phyloP scores from a whole-genome alignment of 495 filamentous ascomycete genomes.

The Cercophora scortea region DNA sequence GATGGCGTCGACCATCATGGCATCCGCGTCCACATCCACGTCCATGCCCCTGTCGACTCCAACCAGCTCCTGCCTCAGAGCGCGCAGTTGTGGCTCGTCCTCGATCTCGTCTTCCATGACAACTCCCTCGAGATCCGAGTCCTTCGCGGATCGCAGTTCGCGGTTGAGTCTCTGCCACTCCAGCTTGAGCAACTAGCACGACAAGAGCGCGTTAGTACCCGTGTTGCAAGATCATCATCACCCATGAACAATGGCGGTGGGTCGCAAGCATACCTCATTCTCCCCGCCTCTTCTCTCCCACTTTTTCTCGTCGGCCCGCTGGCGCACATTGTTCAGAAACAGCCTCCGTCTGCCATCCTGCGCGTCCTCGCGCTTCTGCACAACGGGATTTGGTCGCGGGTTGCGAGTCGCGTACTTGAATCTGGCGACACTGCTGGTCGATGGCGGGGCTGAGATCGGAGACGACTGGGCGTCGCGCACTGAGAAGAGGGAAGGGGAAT shows the following conservation, averaged over 20 bases:
- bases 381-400: slow-evolving; percentile 14
- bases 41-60: no score
- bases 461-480: slow-evolving; percentile 10
- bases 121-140: slow-evolving; percentile 41
- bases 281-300: slow-evolving; percentile 62
- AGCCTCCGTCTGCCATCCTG: slow-evolving; percentile 49
- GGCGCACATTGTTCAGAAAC: slow-evolving; percentile 73
- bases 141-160: slow-evolving; percentile 37
- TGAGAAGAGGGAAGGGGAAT: background rate
- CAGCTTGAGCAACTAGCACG: slow-evolving; percentile 35
- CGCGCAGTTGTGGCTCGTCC: slow-evolving; percentile 29
- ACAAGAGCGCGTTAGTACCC: slow-evolving; percentile 9
- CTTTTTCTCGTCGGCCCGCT: slow-evolving; percentile 56
- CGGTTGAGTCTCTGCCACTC: slow-evolving; percentile 36
- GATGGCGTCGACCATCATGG: slow-evolving; percentile 38
- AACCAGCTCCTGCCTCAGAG: slow-evolving; percentile 26
- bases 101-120: slow-evolving; percentile 36
- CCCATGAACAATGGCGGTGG: background rate
- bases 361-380: slow-evolving; percentile 14
- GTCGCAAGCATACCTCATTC: slow-evolving; percentile 57
- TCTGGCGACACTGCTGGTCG: slow-evolving; percentile 1
- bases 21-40: slow-evolving; percentile 24
- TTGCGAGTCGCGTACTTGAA: slow-evolving; percentile 14
- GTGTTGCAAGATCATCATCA: background rate
- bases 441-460: slow-evolving; percentile 3